A percentile compares a stretch with the other conserved stretches of the same genome.
phyloP scores from a whole-genome alignment of 1,284 basidiomycete genomes.

The Apiotrichum sp. region DNA sequence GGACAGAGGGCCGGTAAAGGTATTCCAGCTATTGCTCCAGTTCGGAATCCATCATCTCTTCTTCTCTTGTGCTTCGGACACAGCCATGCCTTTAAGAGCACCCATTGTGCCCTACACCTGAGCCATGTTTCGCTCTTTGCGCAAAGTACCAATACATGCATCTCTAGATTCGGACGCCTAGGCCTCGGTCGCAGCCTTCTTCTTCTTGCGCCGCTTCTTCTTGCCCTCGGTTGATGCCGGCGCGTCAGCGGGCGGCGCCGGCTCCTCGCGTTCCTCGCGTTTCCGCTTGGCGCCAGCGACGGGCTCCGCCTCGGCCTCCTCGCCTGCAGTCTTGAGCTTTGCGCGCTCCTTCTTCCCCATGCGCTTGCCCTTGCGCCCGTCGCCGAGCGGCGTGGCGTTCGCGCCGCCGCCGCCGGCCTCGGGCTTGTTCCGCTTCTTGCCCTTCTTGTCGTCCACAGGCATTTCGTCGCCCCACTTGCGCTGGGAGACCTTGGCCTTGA shows the following conservation, averaged over 20 bases:
- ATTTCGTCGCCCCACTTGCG: constrained; percentile 50
- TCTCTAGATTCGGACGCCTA: neutral
- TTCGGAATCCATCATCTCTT: no score
- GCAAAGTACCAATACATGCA: no score
- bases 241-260: neutral
- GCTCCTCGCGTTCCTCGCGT: constrained; percentile 1
- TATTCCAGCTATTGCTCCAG: no score
- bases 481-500: constrained; percentile 57
- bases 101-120: no score
- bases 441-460: constrained; percentile 19
- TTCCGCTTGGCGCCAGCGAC: constrained; percentile 9
- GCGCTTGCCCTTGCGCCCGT: constrained; percentile 33
- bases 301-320: neutral
- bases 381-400: constrained; percentile 13
- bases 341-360: constrained; percentile 50
- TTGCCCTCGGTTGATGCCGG: constrained; percentile 11
- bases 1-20: no score
- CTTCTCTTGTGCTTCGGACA: no score
- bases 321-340: constrained; percentile 18
- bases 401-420: constrained; percentile 4
- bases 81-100: no score
- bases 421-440: neutral
- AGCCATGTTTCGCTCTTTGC: no score
- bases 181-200: constrained; percentile 2
- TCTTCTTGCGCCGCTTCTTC: constrained; percentile 21